Conservation (phyloP, 495 filamentous ascomycete genomes). For the Letharia lupina region DNA sequence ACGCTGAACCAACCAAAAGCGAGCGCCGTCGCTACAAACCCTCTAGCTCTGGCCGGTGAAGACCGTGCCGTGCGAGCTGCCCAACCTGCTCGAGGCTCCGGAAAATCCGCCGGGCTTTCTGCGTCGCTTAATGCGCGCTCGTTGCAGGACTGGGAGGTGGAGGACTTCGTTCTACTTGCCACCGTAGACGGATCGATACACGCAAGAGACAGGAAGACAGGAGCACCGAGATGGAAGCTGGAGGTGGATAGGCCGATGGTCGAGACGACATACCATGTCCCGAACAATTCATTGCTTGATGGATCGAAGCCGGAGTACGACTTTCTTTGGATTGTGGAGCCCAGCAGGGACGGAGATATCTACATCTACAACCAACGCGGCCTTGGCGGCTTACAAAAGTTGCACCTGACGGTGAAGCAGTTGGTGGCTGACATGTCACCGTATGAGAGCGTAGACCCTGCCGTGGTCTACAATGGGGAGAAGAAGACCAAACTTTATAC, state of each 20-base stretch:
- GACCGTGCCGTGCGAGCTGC: slow-evolving; percentile 73
- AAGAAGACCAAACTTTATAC: slow-evolving; percentile 77
- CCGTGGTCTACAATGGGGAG: slow-evolving; percentile 69
- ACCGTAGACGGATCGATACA: slow-evolving; percentile 96
- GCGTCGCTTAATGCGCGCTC: slow-evolving; percentile 84
- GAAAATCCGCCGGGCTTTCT: slow-evolving; percentile 58
- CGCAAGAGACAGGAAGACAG: slow-evolving; percentile 82
- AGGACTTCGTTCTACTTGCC: slow-evolving; percentile 99
- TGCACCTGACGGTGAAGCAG: slow-evolving; percentile 70
- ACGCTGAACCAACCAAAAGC: slow-evolving; percentile 40
- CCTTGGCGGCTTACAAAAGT: slow-evolving; percentile 50
- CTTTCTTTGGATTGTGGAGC: slow-evolving; percentile 95
- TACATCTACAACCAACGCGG: slow-evolving; percentile 71
- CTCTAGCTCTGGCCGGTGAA: slow-evolving; percentile 77
- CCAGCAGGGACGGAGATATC: slow-evolving; percentile 77
- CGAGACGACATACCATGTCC: slow-evolving; percentile 74
- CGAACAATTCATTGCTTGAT: slow-evolving; percentile 52
- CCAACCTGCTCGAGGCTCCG: slow-evolving; percentile 57
- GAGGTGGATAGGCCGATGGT: slow-evolving; percentile 79
- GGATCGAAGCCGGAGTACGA: slow-evolving; percentile 60
- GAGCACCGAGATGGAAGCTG: slow-evolving; percentile 72
- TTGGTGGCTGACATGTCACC: slow-evolving; percentile 61
- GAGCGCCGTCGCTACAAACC: slow-evolving; percentile 89
- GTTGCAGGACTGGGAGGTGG: slow-evolving; percentile 97
- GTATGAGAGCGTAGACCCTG: slow-evolving; percentile 55